phyloP scores from a whole-genome alignment of 305 asterid genomes.

The Solanum hybrid region DNA sequence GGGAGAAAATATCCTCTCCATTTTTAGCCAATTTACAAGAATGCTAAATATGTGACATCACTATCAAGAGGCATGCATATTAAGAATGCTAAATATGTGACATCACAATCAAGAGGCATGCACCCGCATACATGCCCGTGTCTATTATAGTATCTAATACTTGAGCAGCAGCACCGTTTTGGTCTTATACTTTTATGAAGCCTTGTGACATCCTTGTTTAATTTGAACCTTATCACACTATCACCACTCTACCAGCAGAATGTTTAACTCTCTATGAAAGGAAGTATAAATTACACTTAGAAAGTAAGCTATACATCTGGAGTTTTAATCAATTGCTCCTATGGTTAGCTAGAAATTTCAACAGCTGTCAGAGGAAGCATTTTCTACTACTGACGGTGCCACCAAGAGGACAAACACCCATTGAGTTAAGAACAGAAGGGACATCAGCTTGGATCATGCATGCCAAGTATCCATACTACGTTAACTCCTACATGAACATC shows the following conservation, averaged over 20 bases:
- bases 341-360: not conserved
- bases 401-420: not conserved
- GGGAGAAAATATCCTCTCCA: not conserved
- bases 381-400: not conserved
- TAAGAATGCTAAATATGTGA: not conserved
- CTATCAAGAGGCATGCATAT: not conserved
- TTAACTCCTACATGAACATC: not conserved
- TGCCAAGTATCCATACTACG: not conserved
- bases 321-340: not conserved
- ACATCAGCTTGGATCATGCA: not conserved
- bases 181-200: not conserved
- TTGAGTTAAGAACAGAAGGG: not conserved
- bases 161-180: not conserved
- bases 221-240: not conserved
- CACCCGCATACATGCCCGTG: not conserved
- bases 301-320: not conserved
- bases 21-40: not conserved
- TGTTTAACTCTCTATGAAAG: not conserved
- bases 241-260: not conserved
- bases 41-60: not conserved
- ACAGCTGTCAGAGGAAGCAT: not conserved
- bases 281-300: not conserved
- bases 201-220: not conserved
- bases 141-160: not conserved
- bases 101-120: not conserved